Base-by-base conservation (phyloP, 805 yeast species). In the Starmera caribaea region DNA sequence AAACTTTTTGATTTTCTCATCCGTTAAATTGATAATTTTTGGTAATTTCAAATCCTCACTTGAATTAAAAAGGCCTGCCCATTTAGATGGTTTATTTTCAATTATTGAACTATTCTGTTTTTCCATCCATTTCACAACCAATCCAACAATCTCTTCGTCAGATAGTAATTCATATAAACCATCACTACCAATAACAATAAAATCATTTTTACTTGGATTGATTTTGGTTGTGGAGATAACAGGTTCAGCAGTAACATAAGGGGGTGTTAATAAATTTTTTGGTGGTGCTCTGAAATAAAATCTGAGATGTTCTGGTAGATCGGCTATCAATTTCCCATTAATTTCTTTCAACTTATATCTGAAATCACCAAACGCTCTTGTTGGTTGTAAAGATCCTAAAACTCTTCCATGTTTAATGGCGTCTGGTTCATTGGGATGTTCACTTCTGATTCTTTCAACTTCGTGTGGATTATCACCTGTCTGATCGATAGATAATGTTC, bases 201-300 rank as follows among this genome's bases (percentile, higher is more conserved):
- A 92, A 55, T 87, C 92, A 47, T 84, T 79, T 47, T 80, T 76
- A 16, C 71, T 66, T 1, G 88, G 81, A 38, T 71, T 71, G 37
- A 89, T 73, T 52, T 79, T 76, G 11, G 89, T 81, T 2, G 95
- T 79, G 3, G 96, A 82, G 21, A 89, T 71, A 26, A 83, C 95
- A 0, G 98, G 98, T 58, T 82, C 89, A 1, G 98, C 97, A 1
- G 98, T 92, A 30, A 92, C 97, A 58, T 92, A 92, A 0, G 98
- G 98, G 3, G 98, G 98, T 2, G 96, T 81, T 43, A 78, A 68
- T 44, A 86, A 70, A 48, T 76, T 74, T 38, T 75, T 74, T 28
- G 94, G 94, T 34, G 67, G 66, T 17, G 84, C 74, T 55, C 90
- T 73, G 30, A 96, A 94, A 57, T 90, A 89, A 48, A 88, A 80